A percentile compares a stretch with the other conserved stretches of the same genome.
Evolutionary conservation across 2,329 filamentous ascomycete species (phyloP).

Genomic region (Drechslerella coelobrocha): DNA sequence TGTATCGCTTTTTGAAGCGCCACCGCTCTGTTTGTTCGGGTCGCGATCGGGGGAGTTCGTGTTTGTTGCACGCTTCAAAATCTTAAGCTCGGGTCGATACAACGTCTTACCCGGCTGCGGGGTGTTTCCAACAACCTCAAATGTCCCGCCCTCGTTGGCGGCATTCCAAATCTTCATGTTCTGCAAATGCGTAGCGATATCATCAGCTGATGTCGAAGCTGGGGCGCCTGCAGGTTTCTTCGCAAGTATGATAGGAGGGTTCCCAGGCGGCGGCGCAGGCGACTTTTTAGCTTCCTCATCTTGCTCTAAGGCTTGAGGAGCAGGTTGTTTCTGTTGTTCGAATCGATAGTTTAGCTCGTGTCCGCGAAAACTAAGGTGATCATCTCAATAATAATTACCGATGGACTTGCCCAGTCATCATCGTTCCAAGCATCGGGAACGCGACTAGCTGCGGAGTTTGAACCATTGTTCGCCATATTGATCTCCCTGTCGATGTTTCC

Average conservation of each 20-base stretch:
- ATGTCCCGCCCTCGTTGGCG: conserved; percentile 36
- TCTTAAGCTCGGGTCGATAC: conserved; percentile 54
- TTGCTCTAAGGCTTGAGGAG: conserved; percentile 15
- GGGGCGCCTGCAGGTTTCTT: conserved; percentile 29
- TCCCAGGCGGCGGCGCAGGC: conserved; percentile 3
- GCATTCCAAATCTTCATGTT: conserved; percentile 50
- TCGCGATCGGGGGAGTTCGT: conserved; percentile 29
- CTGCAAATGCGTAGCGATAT: conserved; percentile 39
- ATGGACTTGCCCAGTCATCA: conserved; percentile 32
- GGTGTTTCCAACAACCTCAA: conserved; percentile 31
- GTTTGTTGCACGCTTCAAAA: conserved; percentile 52
- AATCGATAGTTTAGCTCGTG: conserved; percentile 10
- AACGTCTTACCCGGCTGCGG: conserved; percentile 51
- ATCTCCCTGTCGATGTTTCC: not conserved
- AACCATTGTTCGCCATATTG: conserved; percentile 32
- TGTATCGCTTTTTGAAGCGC: conserved; percentile 50
- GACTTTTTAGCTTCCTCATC: conserved; percentile 19
- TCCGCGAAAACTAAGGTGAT: not conserved
- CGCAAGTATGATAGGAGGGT: conserved; percentile 28
- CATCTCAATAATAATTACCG: conserved; percentile 10
- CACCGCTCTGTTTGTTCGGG: conserved; percentile 41
- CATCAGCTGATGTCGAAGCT: conserved; percentile 18
- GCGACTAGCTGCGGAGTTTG: not conserved
- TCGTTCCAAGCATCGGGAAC: conserved; percentile 41
- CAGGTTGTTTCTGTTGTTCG: conserved; percentile 20